These are phyloP conservation scores for Paxillus ammoniavirescens DNA, from an alignment of 768 basidiomycete species.

Conservation along the genomic window DNA sequence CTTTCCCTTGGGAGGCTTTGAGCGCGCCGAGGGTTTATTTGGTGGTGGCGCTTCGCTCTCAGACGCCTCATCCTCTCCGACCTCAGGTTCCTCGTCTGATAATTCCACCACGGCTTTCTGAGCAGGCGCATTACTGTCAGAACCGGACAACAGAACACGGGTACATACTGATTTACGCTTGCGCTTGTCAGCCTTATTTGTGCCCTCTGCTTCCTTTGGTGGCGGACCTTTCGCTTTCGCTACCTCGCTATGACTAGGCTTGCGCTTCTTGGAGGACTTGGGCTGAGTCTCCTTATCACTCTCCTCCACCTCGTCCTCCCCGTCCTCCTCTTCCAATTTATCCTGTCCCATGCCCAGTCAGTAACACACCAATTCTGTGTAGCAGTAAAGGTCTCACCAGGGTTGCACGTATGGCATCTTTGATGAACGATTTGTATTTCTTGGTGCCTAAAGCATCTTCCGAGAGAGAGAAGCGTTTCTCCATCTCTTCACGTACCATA, in stretches of 20 bases:
- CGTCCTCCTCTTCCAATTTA: conserved; percentile 2
- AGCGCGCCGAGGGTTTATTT: conserved; percentile 12
- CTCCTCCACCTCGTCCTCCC: background rate
- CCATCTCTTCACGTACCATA: conserved; percentile 49
- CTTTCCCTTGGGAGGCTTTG: conserved; percentile 12
- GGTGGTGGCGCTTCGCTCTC: background rate
- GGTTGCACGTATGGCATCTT: conserved; percentile 23
- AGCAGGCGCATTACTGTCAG: background rate
- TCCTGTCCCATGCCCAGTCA: conserved; percentile 5
- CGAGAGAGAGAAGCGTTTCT: conserved; percentile 44
- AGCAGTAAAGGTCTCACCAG: conserved; percentile 8
- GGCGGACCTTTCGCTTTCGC: background rate
- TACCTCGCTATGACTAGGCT: background rate
- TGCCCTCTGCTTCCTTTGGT: background rate
- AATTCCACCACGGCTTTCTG: background rate
- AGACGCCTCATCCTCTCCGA: background rate
- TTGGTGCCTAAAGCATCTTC: conserved; percentile 41
- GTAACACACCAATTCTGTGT: background rate
- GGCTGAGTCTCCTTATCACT: background rate
- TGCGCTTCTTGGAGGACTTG: conserved; percentile 9
- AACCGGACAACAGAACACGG: background rate
- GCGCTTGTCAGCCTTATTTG: conserved; percentile 1
- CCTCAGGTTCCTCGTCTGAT: background rate
- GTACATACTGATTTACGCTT: conserved; percentile 15
- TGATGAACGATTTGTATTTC: conserved; percentile 48